Base-by-base conservation (phyloP, 305 asterid species). In the Caryopteris hybrid region DNA sequence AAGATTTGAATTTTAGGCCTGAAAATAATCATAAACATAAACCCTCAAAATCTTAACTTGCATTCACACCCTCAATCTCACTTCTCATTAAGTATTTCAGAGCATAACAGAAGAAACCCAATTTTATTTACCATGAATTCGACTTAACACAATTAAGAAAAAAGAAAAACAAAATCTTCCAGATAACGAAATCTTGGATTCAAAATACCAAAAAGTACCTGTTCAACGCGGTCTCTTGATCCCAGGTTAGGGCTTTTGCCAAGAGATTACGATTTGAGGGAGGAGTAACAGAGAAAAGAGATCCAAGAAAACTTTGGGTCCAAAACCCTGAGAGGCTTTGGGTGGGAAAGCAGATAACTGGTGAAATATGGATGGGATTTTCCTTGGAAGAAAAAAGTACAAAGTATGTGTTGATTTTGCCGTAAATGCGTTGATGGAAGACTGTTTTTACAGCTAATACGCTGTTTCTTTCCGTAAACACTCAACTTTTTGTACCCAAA, bases 181-280 rank as follows among this genome's bases (percentile, higher is more conserved):
- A 8, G 4, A 22, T 6, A 48, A 53, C 76, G 18, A 58, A 45
- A 60, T 73, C 52, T 59, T 52, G 41, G 69, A 55, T 51, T 54
- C 20, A 54, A 77, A 64, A 64, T 64, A 34, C 33, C 66, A 62
- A 73, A 17, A 16, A 55, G 42, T 75, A 78, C 80, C 83, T 78
- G 4, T 23, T 43, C 29, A 47, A 69, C 56, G 69, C 18, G 63
- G 29, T 66, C 48, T 21, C 54, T 71, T 70, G 54, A 60, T 62
- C 74, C 66, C 27, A 39, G 46, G 54, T 25, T 23, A 47, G 20
- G 58, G n/a, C 56, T 64, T 59, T 67, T 52, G 46, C 38, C 21
- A 13, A 72, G 69, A 51, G 67, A 10, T 29, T 62, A 60, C 55
- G 69, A 53, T 17, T 57, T 23, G 14, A 18, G 25, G 39, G n/a